Evolutionary conservation across 2,329 filamentous ascomycete genomes (phyloP), one percentile per base, ranked within the genome.

Genomic region (Cladosporium sp.): DNA sequence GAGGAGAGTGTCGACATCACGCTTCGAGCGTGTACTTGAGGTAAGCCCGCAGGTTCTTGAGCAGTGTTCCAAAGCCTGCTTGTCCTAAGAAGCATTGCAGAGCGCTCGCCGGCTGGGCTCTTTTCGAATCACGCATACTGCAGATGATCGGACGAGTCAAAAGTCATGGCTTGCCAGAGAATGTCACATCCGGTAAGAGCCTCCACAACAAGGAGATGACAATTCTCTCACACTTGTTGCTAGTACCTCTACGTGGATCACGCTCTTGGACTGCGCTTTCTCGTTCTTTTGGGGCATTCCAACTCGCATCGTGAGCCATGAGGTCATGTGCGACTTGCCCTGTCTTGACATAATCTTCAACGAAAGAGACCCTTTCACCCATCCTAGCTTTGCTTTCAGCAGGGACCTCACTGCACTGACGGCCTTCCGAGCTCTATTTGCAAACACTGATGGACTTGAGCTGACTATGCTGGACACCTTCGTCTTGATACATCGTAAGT

Each of bases 401-500:
- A 49, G 60, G 6, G 40, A 25, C n/a, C n/a, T 47, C 22, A 47
- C 43, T 28, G 15, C 43, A n/a, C 25, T 9, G 5, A 37, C 59
- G 19, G 54, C 60, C 15, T 59, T 61, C 51, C 55, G 49, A 12
- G 52, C 38, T 36, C 49, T 60, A 1, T 59, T 59, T 37, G 34
- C 30, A 2, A 42, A 30, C 22, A 34, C 30, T 11, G 55, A 30
- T 47, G 30, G 25, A 17, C 57, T 50, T 11, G 30, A 45, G 19
- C 55, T 63, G 20, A 61, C 52, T 9, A 55, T 61, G 54, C 39
- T 63, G 50, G 61, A 63, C 39, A 60, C 61, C 1, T 63, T 63
- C 54, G 52, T 63, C 15, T 36, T 63, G 14, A 59, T 63, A 25
- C 61, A 60, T 28, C 15, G 19, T 39, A 22, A 43, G 20, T 55